These are phyloP conservation scores for Globisporangium emineosum DNA, from an alignment of 352 stramenopile species.

Conservation along the genomic window DNA sequence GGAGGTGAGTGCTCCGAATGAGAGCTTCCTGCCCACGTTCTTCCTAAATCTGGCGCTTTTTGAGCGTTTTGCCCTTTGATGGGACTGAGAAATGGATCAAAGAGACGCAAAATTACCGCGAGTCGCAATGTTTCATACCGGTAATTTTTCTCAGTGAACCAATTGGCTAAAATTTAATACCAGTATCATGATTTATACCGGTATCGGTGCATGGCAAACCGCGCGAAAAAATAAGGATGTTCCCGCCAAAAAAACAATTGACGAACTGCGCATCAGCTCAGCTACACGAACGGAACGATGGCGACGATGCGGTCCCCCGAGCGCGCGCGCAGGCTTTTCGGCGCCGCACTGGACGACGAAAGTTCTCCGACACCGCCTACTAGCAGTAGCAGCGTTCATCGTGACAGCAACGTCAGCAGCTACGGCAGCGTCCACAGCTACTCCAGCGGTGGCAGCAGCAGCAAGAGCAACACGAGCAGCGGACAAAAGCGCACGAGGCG, in stretches of 20 bases:
- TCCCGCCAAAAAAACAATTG: slow-evolving; percentile 5
- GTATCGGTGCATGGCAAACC: background rate
- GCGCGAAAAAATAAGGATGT: background rate
- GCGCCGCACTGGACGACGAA: background rate
- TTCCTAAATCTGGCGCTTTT: slow-evolving; percentile 4
- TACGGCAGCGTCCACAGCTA: slow-evolving; percentile 7
- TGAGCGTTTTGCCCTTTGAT: slow-evolving; percentile 2
- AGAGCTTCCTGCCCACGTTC: background rate
- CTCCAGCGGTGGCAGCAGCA: slow-evolving; percentile 12
- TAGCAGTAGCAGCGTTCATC: background rate
- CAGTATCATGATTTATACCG: background rate
- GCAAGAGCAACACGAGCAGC: slow-evolving; percentile 10
- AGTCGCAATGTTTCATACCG: background rate
- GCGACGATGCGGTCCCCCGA: slow-evolving; percentile 16
- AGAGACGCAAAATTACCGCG: slow-evolving; percentile 1
- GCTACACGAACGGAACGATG: too few species aligned
- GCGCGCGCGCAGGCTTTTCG: slow-evolving; percentile 14
- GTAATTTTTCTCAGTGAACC: background rate
- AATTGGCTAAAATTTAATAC: background rate
- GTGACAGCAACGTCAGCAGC: slow-evolving; percentile 9
- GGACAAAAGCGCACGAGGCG: slow-evolving; percentile 15
- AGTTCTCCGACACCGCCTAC: background rate
- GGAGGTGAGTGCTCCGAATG: background rate
- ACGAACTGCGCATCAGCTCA: background rate
- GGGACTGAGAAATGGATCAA: background rate